Evolutionary conservation across 2,329 filamentous ascomycete genomes (phyloP).

Genomic region (Epichloe aotearoae): DNA sequence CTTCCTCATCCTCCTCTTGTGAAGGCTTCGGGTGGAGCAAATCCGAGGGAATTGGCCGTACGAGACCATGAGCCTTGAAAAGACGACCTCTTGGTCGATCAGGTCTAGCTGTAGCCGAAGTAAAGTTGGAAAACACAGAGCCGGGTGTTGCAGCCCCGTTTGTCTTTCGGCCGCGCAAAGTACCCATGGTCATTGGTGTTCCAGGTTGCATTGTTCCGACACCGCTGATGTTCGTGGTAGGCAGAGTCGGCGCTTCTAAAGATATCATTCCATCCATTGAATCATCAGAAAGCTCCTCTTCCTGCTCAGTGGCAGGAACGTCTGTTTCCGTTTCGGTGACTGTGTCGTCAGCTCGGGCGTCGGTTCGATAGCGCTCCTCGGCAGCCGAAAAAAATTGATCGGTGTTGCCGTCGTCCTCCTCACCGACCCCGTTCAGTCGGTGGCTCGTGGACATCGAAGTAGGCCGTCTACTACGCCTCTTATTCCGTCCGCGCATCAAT

Average conservation of each 20-base stretch:
- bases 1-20: constrained; percentile 70
- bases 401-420: constrained; percentile 65
- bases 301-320: constrained; percentile 50
- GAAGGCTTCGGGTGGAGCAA: constrained; percentile 72
- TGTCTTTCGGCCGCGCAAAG: constrained; percentile 41
- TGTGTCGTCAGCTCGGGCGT: constrained; percentile 44
- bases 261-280: constrained; percentile 91
- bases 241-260: constrained; percentile 63
- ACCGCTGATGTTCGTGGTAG: constrained; percentile 64
- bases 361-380: constrained; percentile 57
- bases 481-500: constrained; percentile 50
- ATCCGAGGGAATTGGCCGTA: constrained; percentile 59
- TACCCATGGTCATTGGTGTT: constrained; percentile 61
- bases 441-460: constrained; percentile 29
- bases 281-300: constrained; percentile 70
- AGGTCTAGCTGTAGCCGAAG: constrained; percentile 65
- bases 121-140: constrained; percentile 82
- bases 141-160: constrained; percentile 73
- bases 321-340: constrained; percentile 52
- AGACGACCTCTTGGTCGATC: constrained; percentile 61
- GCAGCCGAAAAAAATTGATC: constrained; percentile 84
- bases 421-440: constrained; percentile 41
- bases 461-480: constrained; percentile 36
- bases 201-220: constrained; percentile 69
- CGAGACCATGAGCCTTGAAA: constrained; percentile 71